phyloP scores from a whole-genome alignment of 2,329 filamentous ascomycete genomes.

The Fusarium floridanum region DNA sequence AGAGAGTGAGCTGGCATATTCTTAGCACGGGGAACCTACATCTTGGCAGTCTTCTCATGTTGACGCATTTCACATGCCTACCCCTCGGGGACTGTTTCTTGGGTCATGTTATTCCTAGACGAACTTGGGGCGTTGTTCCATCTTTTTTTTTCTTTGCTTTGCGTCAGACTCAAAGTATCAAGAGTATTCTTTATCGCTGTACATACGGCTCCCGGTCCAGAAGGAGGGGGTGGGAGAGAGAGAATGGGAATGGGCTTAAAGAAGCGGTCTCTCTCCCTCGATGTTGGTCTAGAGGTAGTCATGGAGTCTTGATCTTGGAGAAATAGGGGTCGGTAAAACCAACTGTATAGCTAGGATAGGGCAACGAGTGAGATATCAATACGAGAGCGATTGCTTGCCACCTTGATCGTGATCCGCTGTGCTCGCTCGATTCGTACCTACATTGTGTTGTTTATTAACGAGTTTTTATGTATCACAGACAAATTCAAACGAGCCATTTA shows the following conservation, averaged over 20 bases:
- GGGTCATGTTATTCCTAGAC: constrained; percentile 24
- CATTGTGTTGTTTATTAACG: background rate
- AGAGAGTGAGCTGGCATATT: background rate
- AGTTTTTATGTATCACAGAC: background rate
- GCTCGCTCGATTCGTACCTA: background rate
- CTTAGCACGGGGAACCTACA: constrained; percentile 1
- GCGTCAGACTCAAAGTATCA: constrained; percentile 19
- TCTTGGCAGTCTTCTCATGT: background rate
- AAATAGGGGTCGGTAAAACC: constrained; percentile 16
- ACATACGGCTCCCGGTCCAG: constrained; percentile 22
- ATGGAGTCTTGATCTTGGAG: constrained; percentile 35
- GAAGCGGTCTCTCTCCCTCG: constrained; percentile 11
- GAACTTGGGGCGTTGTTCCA: constrained; percentile 30
- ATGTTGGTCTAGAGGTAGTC: constrained; percentile 20
- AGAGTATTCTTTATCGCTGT: constrained; percentile 21
- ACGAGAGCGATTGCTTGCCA: constrained; percentile 29
- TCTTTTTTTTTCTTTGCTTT: constrained; percentile 17
- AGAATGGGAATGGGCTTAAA: constrained; percentile 16
- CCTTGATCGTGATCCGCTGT: background rate
- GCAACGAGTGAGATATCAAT: constrained; percentile 25
- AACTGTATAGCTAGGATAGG: constrained; percentile 38
- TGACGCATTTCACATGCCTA: background rate
- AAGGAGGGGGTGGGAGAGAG: constrained; percentile 2
- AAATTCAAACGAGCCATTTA: background rate
- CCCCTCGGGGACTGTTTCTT: constrained; percentile 3